Evolutionary conservation across 345 rosid genomes (phyloP).

Genomic region (Populus tremula): DNA sequence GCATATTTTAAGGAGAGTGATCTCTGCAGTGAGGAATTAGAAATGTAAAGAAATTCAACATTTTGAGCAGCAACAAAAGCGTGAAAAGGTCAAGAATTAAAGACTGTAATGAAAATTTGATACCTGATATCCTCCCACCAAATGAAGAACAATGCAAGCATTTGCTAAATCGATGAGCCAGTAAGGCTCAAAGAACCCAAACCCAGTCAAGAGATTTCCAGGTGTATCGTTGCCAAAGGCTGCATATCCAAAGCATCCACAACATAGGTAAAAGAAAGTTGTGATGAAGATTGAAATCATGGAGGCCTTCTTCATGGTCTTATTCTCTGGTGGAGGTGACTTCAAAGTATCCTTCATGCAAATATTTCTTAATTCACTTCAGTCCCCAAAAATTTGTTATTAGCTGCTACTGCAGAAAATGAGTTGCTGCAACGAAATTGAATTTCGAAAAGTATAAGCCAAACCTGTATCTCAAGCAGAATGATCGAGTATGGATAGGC

Average conservation of each 20-base stretch:
- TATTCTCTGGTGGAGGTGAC: conserved; percentile 38
- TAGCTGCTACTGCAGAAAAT: neutral
- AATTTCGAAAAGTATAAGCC: neutral
- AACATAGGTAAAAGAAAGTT: conserved; percentile 39
- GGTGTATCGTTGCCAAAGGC: conserved; percentile 41
- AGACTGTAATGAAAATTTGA: neutral
- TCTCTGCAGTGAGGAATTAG: too few species aligned
- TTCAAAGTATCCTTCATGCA: conserved; percentile 39
- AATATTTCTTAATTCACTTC: neutral
- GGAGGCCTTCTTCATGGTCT: conserved; percentile 41
- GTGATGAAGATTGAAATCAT: conserved; percentile 19
- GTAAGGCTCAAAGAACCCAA: conserved; percentile 22
- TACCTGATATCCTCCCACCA: conserved; percentile 49
- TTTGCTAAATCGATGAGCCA: conserved; percentile 29
- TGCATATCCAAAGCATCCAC: conserved; percentile 45
- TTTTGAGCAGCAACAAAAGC: too few species aligned
- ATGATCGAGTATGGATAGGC: conserved; percentile 58
- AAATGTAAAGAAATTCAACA: too few species aligned
- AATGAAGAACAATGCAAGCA: conserved; percentile 29
- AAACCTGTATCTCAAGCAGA: conserved; percentile 65
- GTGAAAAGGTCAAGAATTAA: neutral
- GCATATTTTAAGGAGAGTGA: too few species aligned
- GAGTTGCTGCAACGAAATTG: too few species aligned
- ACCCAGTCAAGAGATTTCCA: conserved; percentile 28
- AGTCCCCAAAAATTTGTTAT: neutral